Evolutionary conservation across 345 rosid species (phyloP).

Genomic region (Murraya paniculata): DNA sequence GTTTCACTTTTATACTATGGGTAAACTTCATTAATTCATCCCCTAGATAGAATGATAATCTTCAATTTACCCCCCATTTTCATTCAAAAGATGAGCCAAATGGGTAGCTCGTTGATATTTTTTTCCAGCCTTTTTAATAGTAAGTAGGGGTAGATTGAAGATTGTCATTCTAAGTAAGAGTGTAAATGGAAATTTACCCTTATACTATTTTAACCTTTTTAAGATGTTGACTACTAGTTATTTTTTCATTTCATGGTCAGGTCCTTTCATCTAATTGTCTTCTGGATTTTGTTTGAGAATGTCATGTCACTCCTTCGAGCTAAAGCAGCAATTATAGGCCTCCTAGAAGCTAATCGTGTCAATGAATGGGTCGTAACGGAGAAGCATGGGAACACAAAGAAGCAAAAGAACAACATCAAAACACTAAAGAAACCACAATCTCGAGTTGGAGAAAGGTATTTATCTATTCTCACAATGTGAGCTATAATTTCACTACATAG

Average conservation of each 20-base stretch:
- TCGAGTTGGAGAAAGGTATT: slow-evolving; percentile 20
- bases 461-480: neutral
- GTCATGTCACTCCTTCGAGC: slow-evolving; percentile 48
- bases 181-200: no score
- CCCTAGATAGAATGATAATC: no score
- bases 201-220: neutral
- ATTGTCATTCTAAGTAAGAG: no score
- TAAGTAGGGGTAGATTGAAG: no score
- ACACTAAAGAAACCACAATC: slow-evolving; percentile 10
- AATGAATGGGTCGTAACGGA: slow-evolving; percentile 56
- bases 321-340: slow-evolving; percentile 49
- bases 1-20: neutral
- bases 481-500: neutral
- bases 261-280: slow-evolving; percentile 50
- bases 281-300: slow-evolving; percentile 55
- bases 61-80: no score
- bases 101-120: no score
- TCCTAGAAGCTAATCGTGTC: slow-evolving; percentile 47
- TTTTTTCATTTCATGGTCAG: slow-evolving; percentile 13
- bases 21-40: no score
- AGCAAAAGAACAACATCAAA: slow-evolving; percentile 17
- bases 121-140: no score
- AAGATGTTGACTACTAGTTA: neutral
- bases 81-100: no score
- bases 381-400: slow-evolving; percentile 30